A percentile compares a stretch with the other conserved stretches of the same genome.
Conservation (phyloP, 306 rosid genomes). For the Aeschynomene evenia region DNA sequence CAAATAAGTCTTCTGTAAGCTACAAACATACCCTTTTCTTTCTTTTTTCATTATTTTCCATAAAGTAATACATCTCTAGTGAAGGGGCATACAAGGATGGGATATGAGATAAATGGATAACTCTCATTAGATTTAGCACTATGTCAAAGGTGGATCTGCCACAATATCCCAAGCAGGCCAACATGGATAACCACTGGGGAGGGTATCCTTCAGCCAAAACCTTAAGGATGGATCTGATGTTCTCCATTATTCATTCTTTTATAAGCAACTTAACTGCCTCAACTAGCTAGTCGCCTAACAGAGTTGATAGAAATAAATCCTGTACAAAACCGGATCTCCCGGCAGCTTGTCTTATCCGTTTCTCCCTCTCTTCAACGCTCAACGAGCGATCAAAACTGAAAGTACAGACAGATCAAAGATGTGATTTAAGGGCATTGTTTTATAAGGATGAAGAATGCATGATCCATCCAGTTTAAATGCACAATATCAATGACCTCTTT, state of each 20-base stretch:
- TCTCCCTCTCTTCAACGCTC: slow-evolving; percentile 83
- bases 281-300: slow-evolving; percentile 56
- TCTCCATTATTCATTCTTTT: slow-evolving; percentile 33
- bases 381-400: slow-evolving; percentile 87
- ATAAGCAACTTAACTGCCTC: slow-evolving; percentile 38
- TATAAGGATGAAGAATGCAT: not conserved
- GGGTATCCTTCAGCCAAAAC: slow-evolving; percentile 36
- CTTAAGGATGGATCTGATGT: slow-evolving; percentile 36
- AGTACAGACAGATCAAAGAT: slow-evolving; percentile 3
- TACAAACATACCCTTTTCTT: not conserved
- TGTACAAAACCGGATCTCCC: slow-evolving; percentile 91
- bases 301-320: slow-evolving; percentile 71
- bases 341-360: slow-evolving; percentile 71
- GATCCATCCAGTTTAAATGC: not conserved
- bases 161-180: slow-evolving; percentile 30
- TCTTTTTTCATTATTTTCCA: not conserved
- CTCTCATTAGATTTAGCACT: slow-evolving; percentile 36
- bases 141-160: slow-evolving; percentile 20
- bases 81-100: slow-evolving; percentile 36
- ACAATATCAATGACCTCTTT: not conserved
- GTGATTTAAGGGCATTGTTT: not conserved
- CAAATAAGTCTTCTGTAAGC: slow-evolving; percentile 27
- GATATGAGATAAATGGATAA: slow-evolving; percentile 33
- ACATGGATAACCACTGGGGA: slow-evolving; percentile 31
- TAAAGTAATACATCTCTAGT: slow-evolving; percentile 35